Evolutionary conservation across 176 grass and related monocot genomes (phyloP), one percentile per base, ranked within the genome.

Genomic region (Guadua angustifolia): DNA sequence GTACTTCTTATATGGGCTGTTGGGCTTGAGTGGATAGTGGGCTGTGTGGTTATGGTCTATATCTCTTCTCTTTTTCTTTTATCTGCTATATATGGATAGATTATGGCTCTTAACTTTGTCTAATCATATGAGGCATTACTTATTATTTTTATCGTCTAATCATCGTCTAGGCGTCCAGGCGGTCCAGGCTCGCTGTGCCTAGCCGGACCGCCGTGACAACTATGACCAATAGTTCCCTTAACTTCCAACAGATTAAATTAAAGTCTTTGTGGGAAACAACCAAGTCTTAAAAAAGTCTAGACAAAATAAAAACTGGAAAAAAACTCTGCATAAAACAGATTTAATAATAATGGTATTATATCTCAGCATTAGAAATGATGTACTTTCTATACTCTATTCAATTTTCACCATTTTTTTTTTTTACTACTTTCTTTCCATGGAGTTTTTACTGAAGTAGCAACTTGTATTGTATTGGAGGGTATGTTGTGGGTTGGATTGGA

Each of bases 351-450:
- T 32, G 16, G 25, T 59, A 53, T 29, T 72, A 76, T 82, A 76
- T 82, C 74, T 62, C 33, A 51, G 14, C 32, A 32, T 61, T 61
- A 51, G 7, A 14, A 51, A 51, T 75, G n/a, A 40, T 58, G 18
- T 66, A 67, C 58, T 74, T 59, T 47, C 40, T 75, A 61, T 76
- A 47, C 74, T 22, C n/a, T 39, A 21, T 25, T 60, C 49, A n/a
- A 47, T 50, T 55, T 67, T 59, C 44, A 75, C 5, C 19, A 29
- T 5, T 17, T 87, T 66, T 68, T 6, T 3, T 50, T 66, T 76
- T 69, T 19, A 44, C 79, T 16, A 53, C 43, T 80, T 83, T 15
- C 40, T 81, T 77, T 25, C 49, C 44, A 9, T 9, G 69, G 69
- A 69, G 8, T 42, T 56, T 13, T 51, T 69, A 56, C 47, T 42